phyloP scores from a whole-genome alignment of 2,329 filamentous ascomycete species.

The Beauveria rudraprayagi region DNA sequence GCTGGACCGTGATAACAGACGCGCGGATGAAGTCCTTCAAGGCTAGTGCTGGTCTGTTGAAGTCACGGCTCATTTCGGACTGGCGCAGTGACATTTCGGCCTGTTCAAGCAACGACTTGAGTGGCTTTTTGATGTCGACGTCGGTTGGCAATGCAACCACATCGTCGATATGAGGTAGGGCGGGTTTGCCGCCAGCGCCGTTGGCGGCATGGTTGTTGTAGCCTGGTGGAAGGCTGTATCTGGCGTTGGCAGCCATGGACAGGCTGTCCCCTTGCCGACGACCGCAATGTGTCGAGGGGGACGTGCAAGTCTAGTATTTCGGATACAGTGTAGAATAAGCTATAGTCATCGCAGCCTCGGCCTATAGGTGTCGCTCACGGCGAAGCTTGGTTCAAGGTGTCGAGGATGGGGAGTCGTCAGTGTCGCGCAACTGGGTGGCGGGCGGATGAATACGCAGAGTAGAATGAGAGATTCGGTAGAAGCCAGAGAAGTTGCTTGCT shows the following conservation, averaged over 20 bases:
- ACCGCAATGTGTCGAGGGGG: constrained; percentile 8
- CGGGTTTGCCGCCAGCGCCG: constrained; percentile 19
- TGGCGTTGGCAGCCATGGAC: constrained; percentile 24
- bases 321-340: background rate
- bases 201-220: constrained; percentile 12
- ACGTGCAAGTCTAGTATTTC: background rate
- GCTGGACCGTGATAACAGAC: constrained; percentile 67
- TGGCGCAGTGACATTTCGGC: constrained; percentile 47
- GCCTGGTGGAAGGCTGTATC: constrained; percentile 22
- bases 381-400: background rate
- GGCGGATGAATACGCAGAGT: background rate
- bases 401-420: background rate
- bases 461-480: background rate
- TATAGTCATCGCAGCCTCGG: background rate
- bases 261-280: constrained; percentile 19
- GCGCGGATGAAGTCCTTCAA: constrained; percentile 80
- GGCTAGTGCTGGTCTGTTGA: constrained; percentile 62
- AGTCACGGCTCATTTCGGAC: constrained; percentile 54
- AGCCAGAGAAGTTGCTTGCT: background rate
- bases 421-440: background rate
- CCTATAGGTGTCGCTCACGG: background rate
- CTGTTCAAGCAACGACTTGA: constrained; percentile 44
- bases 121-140: constrained; percentile 40
- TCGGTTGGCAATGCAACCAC: constrained; percentile 38
- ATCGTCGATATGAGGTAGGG: constrained; percentile 47